Evolutionary conservation across 2,329 filamentous ascomycete genomes (phyloP).

Genomic region (Phoma sp.): DNA sequence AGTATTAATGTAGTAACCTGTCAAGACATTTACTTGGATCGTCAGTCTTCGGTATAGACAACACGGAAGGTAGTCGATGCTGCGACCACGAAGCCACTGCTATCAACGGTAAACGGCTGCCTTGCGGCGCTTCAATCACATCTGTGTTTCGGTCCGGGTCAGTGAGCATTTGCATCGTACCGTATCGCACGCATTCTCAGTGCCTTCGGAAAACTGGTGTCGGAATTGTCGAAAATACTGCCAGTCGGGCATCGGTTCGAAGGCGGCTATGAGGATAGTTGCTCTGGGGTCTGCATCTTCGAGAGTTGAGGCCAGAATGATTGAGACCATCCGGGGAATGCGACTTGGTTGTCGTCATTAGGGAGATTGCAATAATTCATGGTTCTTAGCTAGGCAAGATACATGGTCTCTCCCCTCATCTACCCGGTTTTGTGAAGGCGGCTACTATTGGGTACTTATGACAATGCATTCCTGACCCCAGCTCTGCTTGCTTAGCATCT

Average conservation of each 20-base stretch:
- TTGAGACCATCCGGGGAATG: too few species aligned
- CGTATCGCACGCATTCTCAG: not conserved
- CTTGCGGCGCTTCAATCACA: not conserved
- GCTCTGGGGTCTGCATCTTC: not conserved
- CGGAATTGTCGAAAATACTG: not conserved
- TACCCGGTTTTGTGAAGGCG: too few species aligned
- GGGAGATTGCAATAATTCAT: too few species aligned
- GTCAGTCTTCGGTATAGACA: too few species aligned
- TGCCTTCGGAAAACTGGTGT: not conserved
- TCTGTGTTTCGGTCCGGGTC: not conserved
- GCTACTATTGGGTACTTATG: too few species aligned
- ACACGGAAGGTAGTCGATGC: not conserved
- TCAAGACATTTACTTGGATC: too few species aligned
- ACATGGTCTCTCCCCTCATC: too few species aligned
- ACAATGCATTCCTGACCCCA: too few species aligned
- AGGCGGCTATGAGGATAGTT: not conserved
- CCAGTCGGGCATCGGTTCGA: not conserved
- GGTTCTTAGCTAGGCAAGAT: too few species aligned
- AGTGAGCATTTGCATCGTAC: not conserved
- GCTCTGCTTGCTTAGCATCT: too few species aligned
- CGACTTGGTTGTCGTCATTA: too few species aligned
- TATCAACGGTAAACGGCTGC: not conserved
- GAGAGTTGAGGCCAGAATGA: not conserved
- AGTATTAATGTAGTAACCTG: not conserved
- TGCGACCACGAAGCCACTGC: not conserved